These are phyloP conservation scores for Citrus sp. DNA, from an alignment of 345 rosid genomes.

Conservation along the genomic window DNA sequence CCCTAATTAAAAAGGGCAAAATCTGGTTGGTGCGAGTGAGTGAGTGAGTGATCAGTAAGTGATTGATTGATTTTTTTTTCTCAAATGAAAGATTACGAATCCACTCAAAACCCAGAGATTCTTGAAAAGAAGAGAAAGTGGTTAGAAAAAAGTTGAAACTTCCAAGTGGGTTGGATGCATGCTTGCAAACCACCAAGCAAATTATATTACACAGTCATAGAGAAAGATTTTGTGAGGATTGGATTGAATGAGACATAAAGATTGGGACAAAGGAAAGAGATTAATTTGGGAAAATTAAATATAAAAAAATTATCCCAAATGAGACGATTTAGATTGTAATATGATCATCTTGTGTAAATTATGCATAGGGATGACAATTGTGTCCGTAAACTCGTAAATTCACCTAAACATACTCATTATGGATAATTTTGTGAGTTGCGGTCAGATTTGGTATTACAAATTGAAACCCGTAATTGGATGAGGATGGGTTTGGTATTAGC, in stretches of 20 bases:
- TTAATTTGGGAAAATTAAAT: no score
- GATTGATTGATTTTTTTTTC: neutral
- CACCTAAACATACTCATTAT: rapidly evolving
- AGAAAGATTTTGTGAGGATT: conserved; percentile 2
- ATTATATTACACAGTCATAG: neutral
- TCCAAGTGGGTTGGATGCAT: conserved; percentile 21
- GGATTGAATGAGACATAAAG: neutral
- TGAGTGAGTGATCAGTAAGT: neutral
- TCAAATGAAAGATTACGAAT: neutral
- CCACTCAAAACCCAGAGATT: conserved; percentile 8
- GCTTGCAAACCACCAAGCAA: conserved; percentile 14
- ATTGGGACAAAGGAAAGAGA: no score
- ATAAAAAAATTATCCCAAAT: no score
- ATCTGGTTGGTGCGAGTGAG: neutral
- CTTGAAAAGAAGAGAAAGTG: conserved; percentile 4
- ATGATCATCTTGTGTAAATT: no score
- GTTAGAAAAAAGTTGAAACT: neutral
- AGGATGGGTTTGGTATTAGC: no score
- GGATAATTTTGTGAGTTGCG: no score
- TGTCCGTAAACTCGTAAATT: rapidly evolving
- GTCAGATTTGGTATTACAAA: rapidly evolving
- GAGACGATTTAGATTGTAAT: no score
- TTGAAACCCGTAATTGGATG: rapidly evolving
- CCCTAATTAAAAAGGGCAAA: neutral
- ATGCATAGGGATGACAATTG: no score